Evolutionary conservation across 768 basidiomycete species (phyloP).

Genomic region (Russula dissimulans): DNA sequence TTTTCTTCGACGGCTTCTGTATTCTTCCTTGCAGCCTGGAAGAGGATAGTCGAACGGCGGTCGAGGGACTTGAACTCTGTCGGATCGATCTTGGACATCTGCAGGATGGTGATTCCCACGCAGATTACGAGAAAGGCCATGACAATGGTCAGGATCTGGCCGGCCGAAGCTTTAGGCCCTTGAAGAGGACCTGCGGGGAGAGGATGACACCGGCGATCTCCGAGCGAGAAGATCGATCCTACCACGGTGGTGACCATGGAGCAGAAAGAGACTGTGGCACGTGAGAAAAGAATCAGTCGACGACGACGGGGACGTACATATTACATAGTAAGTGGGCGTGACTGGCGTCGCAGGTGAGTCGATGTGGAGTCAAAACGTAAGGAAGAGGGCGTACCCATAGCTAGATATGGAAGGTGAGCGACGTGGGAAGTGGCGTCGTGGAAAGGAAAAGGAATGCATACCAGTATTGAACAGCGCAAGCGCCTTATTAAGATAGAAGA

Average conservation of each 20-base stretch:
- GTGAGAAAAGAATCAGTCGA: not conserved
- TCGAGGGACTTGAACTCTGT: conserved; percentile 68
- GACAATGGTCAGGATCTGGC: conserved; percentile 82
- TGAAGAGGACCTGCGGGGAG: conserved; percentile 60
- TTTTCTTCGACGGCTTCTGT: conserved; percentile 68
- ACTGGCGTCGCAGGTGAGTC: conserved; percentile 35
- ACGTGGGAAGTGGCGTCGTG: not conserved
- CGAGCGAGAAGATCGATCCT: conserved; percentile 20
- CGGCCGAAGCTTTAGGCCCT: conserved; percentile 75
- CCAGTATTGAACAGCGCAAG: conserved; percentile 92
- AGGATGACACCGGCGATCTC: not conserved
- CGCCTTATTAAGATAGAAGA: conserved; percentile 93
- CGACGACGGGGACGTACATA: conserved; percentile 40
- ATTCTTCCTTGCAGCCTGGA: conserved; percentile 71
- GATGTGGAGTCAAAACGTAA: conserved; percentile 15
- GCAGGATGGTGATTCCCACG: conserved; percentile 87
- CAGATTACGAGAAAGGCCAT: conserved; percentile 90
- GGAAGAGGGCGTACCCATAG: conserved; percentile 48
- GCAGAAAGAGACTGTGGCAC: conserved; percentile 60
- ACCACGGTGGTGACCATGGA: conserved; percentile 80
- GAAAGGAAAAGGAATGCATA: conserved; percentile 27
- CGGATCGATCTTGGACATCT: conserved; percentile 94
- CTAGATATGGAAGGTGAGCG: conserved; percentile 27
- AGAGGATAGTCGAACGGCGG: conserved; percentile 78
- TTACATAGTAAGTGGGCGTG: conserved; percentile 81